Evolutionary conservation across 2,329 filamentous ascomycete genomes (phyloP).

Genomic region (Aspergillus brunneoviolaceus): DNA sequence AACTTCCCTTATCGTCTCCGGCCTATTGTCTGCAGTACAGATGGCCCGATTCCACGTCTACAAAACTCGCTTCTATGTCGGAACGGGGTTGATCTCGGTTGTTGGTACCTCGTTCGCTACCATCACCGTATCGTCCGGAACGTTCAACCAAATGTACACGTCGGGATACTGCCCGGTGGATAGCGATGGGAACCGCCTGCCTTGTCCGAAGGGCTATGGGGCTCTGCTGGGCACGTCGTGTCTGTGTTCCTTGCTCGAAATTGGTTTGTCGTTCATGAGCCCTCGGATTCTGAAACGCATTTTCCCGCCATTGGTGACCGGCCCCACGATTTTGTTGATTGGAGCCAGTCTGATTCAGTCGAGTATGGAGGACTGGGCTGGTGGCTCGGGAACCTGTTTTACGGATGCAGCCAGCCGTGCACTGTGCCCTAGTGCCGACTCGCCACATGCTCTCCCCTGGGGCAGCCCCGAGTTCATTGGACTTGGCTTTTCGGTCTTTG

Average conservation of each 20-base stretch:
- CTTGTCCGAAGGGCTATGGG: constrained; percentile 67
- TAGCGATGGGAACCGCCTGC: constrained; percentile 56
- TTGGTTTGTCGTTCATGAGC: constrained; percentile 64
- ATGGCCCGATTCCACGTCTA: constrained; percentile 66
- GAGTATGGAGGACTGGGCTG: constrained; percentile 69
- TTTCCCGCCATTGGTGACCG: constrained; percentile 69
- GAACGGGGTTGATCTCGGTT: constrained; percentile 66
- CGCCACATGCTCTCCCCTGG: constrained; percentile 63
- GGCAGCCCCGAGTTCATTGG: constrained; percentile 65
- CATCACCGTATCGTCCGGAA: constrained; percentile 63
- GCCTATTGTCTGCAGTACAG: constrained; percentile 64
- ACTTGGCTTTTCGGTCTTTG: constrained; percentile 66
- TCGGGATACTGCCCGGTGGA: constrained; percentile 63
- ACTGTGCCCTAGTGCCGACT: constrained; percentile 59
- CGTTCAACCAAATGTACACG: constrained; percentile 62
- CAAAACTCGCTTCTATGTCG: constrained; percentile 62
- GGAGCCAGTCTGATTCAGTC: constrained; percentile 63
- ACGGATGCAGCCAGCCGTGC: constrained; percentile 48
- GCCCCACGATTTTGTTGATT: constrained; percentile 66
- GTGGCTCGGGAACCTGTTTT: constrained; percentile 55
- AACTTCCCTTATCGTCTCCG: constrained; percentile 66
- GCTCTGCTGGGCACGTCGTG: constrained; percentile 59
- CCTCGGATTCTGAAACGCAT: constrained; percentile 59
- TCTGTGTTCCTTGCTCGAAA: constrained; percentile 56
- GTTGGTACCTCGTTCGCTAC: constrained; percentile 68